Evolutionary conservation across 148 eudicot species (phyloP).

Genomic region (Rhododendron molle): DNA sequence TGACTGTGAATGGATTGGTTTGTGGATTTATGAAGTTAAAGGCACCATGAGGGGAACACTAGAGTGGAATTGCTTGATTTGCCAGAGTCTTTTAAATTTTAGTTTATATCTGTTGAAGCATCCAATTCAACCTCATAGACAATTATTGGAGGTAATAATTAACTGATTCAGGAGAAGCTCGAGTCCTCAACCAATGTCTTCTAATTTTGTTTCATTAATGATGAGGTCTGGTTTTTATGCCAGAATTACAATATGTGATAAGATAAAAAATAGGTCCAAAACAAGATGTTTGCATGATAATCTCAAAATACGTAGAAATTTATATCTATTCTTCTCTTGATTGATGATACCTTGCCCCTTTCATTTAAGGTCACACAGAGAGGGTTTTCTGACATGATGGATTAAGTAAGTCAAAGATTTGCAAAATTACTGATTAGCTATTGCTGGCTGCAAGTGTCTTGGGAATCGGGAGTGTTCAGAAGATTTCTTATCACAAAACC

Average conservation of each 20-base stretch:
- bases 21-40: conserved; percentile 5
- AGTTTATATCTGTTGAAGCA: background rate
- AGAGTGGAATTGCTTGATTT: background rate
- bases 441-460: background rate
- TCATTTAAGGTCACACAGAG: background rate
- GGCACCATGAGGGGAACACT: background rate
- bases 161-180: background rate
- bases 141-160: background rate
- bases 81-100: background rate
- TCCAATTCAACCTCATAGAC: background rate
- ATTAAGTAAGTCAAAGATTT: background rate
- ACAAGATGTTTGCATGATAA: background rate
- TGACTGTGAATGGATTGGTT: background rate
- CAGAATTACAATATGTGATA: background rate
- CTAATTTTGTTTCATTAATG: background rate
- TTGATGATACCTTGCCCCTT: background rate
- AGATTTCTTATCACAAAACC: background rate
- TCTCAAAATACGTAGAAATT: background rate
- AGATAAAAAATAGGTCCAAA: background rate
- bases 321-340: background rate
- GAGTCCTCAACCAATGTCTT: background rate
- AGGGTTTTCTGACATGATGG: background rate
- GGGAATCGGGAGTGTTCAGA: background rate
- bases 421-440: background rate
- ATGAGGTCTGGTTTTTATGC: background rate